phyloP scores from a whole-genome alignment of 148 eudicot species.

The Vaccinium macrocarpon region DNA sequence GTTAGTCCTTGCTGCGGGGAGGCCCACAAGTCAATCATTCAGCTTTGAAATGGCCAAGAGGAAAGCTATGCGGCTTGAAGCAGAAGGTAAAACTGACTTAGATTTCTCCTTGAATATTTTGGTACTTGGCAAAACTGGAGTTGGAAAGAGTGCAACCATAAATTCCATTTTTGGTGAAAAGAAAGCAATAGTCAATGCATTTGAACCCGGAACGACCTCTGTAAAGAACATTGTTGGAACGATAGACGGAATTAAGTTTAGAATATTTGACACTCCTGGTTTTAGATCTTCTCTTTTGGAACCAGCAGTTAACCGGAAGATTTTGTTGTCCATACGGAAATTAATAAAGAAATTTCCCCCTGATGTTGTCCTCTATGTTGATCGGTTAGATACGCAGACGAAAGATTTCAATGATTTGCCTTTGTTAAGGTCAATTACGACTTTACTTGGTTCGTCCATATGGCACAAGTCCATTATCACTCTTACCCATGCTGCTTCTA shows the following conservation, averaged over 20 bases:
- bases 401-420: constrained; percentile 32
- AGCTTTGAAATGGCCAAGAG: constrained; percentile 24
- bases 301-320: constrained; percentile 30
- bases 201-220: constrained; percentile 39
- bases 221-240: constrained; percentile 36
- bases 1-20: constrained; percentile 27
- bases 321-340: constrained; percentile 35
- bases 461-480: constrained; percentile 39
- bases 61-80: constrained; percentile 28
- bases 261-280: constrained; percentile 55
- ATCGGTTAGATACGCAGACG: constrained; percentile 36
- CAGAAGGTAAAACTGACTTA: constrained; percentile 19
- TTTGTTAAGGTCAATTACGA: constrained; percentile 33
- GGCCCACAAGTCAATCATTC: constrained; percentile 9
- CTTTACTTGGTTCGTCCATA: constrained; percentile 38
- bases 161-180: constrained; percentile 47
- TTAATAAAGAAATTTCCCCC: constrained; percentile 32
- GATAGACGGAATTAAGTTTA: constrained; percentile 36
- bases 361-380: constrained; percentile 46
- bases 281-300: constrained; percentile 35
- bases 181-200: constrained; percentile 33
- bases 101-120: constrained; percentile 38
- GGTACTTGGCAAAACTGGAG: constrained; percentile 58
- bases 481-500: constrained; percentile 44
- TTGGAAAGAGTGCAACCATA: constrained; percentile 56